Percentiles rank a stretch among this genome's conserved stretches.
Evolutionary conservation across 345 rosid species (phyloP).

Genomic region (Eucalyptus camaldulensis): DNA sequence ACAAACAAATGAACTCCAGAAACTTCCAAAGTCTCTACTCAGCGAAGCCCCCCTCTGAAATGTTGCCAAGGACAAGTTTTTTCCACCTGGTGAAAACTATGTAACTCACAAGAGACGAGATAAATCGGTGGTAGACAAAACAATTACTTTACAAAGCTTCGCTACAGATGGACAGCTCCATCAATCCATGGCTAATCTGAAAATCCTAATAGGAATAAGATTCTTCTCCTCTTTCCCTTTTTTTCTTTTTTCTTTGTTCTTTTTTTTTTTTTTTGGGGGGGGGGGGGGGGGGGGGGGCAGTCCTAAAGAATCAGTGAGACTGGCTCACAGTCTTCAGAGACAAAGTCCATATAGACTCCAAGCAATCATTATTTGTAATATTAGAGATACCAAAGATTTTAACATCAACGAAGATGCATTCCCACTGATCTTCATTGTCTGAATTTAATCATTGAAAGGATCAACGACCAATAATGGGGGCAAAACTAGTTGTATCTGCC

Average conservation of each 20-base stretch:
- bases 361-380: neutral
- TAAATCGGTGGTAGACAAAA: neutral
- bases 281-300: accelerated
- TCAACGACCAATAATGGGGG: neutral
- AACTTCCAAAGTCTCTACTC: neutral
- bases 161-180: neutral
- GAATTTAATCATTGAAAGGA: neutral
- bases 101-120: neutral
- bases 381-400: neutral
- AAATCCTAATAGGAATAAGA: neutral
- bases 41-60: neutral
- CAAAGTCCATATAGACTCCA: neutral
- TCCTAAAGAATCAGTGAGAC: neutral
- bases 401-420: neutral
- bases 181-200: neutral
- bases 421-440: neutral
- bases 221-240: neutral
- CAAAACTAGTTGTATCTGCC: neutral
- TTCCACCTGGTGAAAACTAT: neutral
- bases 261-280: no score
- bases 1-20: neutral
- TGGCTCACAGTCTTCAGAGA: neutral
- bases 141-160: neutral
- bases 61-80: neutral
- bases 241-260: neutral